Percentiles rank a stretch among this genome's conserved stretches.
Conservation (phyloP, 345 rosid species). For the Stellera chamaejasme region DNA sequence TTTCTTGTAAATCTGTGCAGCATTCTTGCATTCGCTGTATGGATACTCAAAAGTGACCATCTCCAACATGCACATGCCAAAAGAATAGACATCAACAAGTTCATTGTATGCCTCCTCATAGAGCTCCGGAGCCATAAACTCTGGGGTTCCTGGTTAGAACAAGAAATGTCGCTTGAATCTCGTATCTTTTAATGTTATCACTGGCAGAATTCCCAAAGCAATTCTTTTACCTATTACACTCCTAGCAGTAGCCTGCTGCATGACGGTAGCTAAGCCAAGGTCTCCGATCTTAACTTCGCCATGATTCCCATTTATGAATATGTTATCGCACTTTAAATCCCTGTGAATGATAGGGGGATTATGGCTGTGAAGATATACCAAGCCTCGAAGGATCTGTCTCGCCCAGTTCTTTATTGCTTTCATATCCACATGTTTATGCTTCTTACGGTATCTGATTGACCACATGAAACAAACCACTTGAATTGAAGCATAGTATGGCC, state of each 20-base stretch:
- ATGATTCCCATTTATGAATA: slow-evolving; percentile 54
- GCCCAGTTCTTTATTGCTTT: slow-evolving; percentile 62
- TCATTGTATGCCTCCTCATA: slow-evolving; percentile 74
- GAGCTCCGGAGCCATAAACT: slow-evolving; percentile 74
- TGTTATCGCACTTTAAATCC: slow-evolving; percentile 64
- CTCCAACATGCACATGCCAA: slow-evolving; percentile 72
- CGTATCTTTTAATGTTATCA: neutral
- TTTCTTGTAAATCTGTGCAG: slow-evolving; percentile 64
- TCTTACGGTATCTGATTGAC: slow-evolving; percentile 37
- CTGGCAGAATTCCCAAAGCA: neutral
- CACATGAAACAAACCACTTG: slow-evolving; percentile 8
- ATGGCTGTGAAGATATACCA: slow-evolving; percentile 46
- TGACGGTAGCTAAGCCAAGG: slow-evolving; percentile 58
- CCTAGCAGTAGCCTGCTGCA: slow-evolving; percentile 58
- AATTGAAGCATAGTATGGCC: neutral
- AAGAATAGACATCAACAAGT: slow-evolving; percentile 58
- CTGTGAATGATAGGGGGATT: slow-evolving; percentile 54
- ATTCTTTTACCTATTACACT: slow-evolving; percentile 47
- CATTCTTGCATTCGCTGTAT: slow-evolving; percentile 59
- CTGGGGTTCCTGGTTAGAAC: slow-evolving; percentile 45
- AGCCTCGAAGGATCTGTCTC: slow-evolving; percentile 49
- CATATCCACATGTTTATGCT: slow-evolving; percentile 48
- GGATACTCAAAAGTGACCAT: slow-evolving; percentile 70
- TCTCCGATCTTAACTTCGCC: slow-evolving; percentile 73
- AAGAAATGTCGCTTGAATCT: neutral